phyloP scores from a whole-genome alignment of 2,329 filamentous ascomycete species.

The Apiospora kogelbergensis region DNA sequence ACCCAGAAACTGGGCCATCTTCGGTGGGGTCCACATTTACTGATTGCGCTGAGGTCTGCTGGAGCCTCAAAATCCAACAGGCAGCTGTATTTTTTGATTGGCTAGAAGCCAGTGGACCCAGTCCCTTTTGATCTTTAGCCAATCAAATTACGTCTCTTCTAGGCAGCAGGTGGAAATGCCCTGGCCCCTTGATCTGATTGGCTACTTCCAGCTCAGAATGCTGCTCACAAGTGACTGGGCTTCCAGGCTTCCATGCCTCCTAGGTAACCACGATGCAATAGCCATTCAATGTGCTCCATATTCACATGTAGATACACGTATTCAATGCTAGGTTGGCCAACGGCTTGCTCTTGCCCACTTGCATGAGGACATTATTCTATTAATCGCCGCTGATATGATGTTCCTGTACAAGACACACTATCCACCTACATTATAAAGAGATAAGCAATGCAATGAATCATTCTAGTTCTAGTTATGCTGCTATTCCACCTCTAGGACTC shows the following conservation, averaged over 20 bases:
- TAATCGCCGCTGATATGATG: too few species aligned
- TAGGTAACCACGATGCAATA: too few species aligned
- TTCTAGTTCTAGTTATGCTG: too few species aligned
- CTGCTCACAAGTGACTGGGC: too few species aligned
- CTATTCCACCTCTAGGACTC: too few species aligned
- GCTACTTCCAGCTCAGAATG: background rate
- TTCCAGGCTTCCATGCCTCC: too few species aligned
- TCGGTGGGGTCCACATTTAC: background rate
- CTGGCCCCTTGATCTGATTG: background rate
- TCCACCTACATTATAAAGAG: too few species aligned
- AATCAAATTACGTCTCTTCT: background rate
- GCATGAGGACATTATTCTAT: background rate
- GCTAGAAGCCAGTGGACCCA: background rate
- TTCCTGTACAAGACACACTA: too few species aligned
- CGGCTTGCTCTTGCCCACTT: background rate
- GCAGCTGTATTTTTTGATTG: background rate
- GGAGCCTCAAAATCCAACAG: background rate
- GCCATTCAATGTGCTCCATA: too few species aligned
- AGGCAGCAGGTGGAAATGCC: background rate
- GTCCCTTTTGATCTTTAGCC: background rate
- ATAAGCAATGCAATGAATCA: too few species aligned
- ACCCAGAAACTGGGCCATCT: background rate
- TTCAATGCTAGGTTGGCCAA: too few species aligned
- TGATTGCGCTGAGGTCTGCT: background rate
- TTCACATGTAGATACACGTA: background rate